These are phyloP conservation scores for Aspergillus persii DNA, from an alignment of 2,329 filamentous ascomycete species.

Conservation along the genomic window DNA sequence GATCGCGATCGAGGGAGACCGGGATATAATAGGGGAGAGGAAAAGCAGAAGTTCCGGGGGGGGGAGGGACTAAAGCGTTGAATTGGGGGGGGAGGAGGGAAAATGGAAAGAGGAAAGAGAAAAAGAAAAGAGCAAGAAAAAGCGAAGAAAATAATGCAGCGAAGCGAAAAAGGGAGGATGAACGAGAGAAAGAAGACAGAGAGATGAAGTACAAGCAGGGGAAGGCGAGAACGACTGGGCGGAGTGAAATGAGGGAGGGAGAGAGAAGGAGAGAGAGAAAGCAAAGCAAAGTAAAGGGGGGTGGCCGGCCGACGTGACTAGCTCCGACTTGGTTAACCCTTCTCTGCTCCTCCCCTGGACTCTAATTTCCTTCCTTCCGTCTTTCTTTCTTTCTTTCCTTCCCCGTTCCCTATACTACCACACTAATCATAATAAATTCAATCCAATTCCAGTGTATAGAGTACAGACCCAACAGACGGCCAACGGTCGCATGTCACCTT, in stretches of 20 bases:
- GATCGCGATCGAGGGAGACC: constrained; percentile 10
- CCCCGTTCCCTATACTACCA: no score
- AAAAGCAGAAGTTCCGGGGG: constrained; percentile 9
- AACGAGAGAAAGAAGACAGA: constrained; percentile 24
- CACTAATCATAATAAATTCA: no score
- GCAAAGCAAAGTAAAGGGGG: constrained; percentile 22
- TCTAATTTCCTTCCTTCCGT: neutral
- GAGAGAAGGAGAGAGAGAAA: constrained; percentile 26
- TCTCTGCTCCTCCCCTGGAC: neutral
- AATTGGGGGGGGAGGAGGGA: constrained; percentile 13
- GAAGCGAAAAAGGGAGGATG: constrained; percentile 17
- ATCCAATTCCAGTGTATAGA: no score
- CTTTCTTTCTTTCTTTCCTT: no score
- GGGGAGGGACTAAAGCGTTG: constrained; percentile 9
- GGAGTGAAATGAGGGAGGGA: constrained; percentile 20
- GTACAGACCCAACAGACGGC: no score
- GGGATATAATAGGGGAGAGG: constrained; percentile 3
- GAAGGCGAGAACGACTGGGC: constrained; percentile 21
- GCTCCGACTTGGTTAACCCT: neutral
- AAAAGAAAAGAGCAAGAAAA: constrained; percentile 14
- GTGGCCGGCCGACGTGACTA: constrained; percentile 13
- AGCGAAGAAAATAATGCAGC: constrained; percentile 15
- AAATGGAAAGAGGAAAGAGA: constrained; percentile 16
- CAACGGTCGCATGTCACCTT: no score
- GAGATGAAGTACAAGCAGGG: constrained; percentile 16